These are phyloP conservation scores for Penicillium angulare DNA, from an alignment of 495 filamentous ascomycete genomes.

Conservation along the genomic window DNA sequence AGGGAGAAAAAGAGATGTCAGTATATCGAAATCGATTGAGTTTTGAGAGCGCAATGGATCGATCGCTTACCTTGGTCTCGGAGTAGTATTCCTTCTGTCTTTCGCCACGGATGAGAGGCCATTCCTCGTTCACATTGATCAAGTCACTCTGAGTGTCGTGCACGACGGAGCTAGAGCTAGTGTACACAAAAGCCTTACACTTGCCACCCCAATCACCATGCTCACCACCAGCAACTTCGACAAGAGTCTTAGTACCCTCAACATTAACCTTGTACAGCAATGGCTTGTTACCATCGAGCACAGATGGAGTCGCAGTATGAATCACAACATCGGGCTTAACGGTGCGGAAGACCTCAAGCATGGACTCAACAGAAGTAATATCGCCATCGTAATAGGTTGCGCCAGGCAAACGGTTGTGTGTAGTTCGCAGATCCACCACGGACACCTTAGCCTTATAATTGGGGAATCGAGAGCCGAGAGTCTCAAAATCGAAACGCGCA, in stretches of 20 bases:
- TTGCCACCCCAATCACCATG: slow-evolving; percentile 53
- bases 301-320: slow-evolving; percentile 83
- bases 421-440: slow-evolving; percentile 83
- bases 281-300: slow-evolving; percentile 46
- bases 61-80: slow-evolving; percentile 68
- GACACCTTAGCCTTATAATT: slow-evolving; percentile 57
- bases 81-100: slow-evolving; percentile 87
- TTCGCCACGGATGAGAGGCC: slow-evolving; percentile 69
- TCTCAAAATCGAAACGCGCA: slow-evolving; percentile 40
- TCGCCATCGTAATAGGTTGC: slow-evolving; percentile 82
- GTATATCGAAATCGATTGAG: neutral
- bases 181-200: slow-evolving; percentile 93
- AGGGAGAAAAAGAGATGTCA: neutral
- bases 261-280: slow-evolving; percentile 79
- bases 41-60: neutral
- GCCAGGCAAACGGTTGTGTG: slow-evolving; percentile 68
- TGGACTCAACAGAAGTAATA: slow-evolving; percentile 69
- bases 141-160: slow-evolving; percentile 79
- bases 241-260: slow-evolving; percentile 74
- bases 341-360: slow-evolving; percentile 64
- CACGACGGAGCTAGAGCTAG: slow-evolving; percentile 84
- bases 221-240: slow-evolving; percentile 70
- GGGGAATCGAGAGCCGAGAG: slow-evolving; percentile 40
- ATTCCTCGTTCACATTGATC: slow-evolving; percentile 86
- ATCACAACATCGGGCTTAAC: slow-evolving; percentile 86